These are phyloP conservation scores for Cutaneotrichosporon arboriforme DNA, from an alignment of 1,284 basidiomycete genomes.

Conservation along the genomic window DNA sequence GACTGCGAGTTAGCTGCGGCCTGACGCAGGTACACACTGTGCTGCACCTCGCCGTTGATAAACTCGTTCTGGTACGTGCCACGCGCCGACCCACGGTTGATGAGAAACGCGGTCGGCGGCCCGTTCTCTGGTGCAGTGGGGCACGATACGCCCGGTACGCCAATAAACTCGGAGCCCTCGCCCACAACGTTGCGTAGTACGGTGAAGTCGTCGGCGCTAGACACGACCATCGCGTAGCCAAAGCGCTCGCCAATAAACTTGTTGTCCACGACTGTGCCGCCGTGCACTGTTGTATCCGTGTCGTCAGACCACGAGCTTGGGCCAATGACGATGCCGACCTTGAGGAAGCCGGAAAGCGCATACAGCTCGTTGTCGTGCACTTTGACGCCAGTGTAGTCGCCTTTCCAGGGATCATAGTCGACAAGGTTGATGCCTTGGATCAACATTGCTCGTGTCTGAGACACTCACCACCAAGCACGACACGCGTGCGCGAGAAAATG, in stretches of 20 bases:
- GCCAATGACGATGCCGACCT: constrained; percentile 47
- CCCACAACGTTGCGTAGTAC: constrained; percentile 39
- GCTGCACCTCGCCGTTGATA: constrained; percentile 49
- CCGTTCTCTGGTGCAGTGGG: constrained; percentile 46
- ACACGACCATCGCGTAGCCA: constrained; percentile 48
- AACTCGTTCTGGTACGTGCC: constrained; percentile 47
- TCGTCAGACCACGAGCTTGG: constrained; percentile 49
- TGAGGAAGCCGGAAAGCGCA: constrained; percentile 44
- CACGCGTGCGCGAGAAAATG: constrained; percentile 43
- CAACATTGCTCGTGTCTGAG: constrained; percentile 8
- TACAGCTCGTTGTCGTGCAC: constrained; percentile 46
- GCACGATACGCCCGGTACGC: constrained; percentile 39
- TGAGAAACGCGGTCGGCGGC: constrained; percentile 43
- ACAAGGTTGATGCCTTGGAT: constrained; percentile 44
- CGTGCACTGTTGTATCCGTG: constrained; percentile 42
- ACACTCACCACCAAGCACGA: constrained; percentile 39
- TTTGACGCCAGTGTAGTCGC: constrained; percentile 43
- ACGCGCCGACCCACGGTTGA: constrained; percentile 42
- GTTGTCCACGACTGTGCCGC: constrained; percentile 44
- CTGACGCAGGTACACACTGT: constrained; percentile 34
- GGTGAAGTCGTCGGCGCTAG: constrained; percentile 42
- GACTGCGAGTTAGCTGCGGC: constrained; percentile 24
- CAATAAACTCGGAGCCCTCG: constrained; percentile 32
- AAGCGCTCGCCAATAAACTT: constrained; percentile 40
- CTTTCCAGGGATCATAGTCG: constrained; percentile 48